A percentile compares a stretch with the other conserved stretches of the same genome.
Evolutionary conservation across 805 yeast genomes (phyloP).

Genomic region (Candida nonsorbophila): DNA sequence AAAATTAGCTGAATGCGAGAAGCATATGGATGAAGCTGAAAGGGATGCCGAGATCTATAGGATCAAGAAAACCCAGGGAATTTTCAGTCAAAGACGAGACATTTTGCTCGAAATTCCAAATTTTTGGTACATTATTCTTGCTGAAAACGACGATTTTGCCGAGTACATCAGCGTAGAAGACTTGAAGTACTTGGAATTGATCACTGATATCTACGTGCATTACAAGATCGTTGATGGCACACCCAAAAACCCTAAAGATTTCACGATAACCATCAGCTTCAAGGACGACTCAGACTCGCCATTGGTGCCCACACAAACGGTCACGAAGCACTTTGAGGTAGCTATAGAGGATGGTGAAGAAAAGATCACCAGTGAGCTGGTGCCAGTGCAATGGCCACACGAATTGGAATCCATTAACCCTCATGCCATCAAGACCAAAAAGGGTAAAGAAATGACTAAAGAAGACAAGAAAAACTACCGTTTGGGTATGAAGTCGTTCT

Average conservation of each 20-base stretch:
- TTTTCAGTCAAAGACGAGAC: slow-evolving; percentile 53
- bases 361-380: slow-evolving; percentile 48
- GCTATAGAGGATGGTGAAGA: slow-evolving; percentile 51
- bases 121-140: slow-evolving; percentile 85
- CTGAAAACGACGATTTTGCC: slow-evolving; percentile 79
- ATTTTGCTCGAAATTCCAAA: slow-evolving; percentile 54
- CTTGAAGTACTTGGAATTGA: slow-evolving; percentile 63
- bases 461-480: slow-evolving; percentile 60
- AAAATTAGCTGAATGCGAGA: slow-evolving; percentile 54
- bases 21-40: slow-evolving; percentile 55
- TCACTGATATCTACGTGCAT: slow-evolving; percentile 59
- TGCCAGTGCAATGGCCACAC: slow-evolving; percentile 63
- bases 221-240: slow-evolving; percentile 36
- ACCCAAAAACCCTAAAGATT: slow-evolving; percentile 40
- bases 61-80: slow-evolving; percentile 46
- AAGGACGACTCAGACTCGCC: slow-evolving; percentile 33
- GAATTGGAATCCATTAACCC: slow-evolving; percentile 58
- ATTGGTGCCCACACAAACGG: slow-evolving; percentile 50
- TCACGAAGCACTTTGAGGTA: slow-evolving; percentile 55
- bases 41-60: slow-evolving; percentile 54
- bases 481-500: slow-evolving; percentile 74
- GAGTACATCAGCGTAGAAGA: slow-evolving; percentile 76
- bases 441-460: slow-evolving; percentile 30
- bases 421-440: slow-evolving; percentile 33
- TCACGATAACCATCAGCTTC: slow-evolving; percentile 57